These are phyloP conservation scores for Didymosphaeria variabile DNA, from an alignment of 2,329 filamentous ascomycete genomes.

Conservation along the genomic window DNA sequence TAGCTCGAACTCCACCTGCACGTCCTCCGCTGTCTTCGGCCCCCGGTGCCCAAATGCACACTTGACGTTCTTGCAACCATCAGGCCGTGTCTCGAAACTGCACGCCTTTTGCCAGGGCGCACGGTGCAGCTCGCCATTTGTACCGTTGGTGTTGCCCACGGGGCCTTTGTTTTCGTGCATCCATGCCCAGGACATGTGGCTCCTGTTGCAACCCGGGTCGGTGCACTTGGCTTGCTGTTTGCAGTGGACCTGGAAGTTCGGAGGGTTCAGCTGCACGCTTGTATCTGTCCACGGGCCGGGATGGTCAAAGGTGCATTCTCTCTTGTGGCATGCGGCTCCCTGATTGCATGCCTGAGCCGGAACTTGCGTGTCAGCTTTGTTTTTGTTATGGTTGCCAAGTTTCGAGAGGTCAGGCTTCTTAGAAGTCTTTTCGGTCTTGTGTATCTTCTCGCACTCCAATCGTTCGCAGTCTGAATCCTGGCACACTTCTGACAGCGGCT, in stretches of 20 bases:
- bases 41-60: slow-evolving; percentile 12
- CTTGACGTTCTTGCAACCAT: slow-evolving; percentile 1
- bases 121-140: neutral
- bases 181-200: neutral
- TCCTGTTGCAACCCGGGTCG: neutral
- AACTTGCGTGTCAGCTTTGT: neutral
- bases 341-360: neutral
- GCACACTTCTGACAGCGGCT: neutral
- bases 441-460: neutral
- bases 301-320: neutral
- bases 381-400: neutral
- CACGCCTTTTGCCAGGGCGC: slow-evolving; percentile 9
- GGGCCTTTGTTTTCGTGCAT: slow-evolving; percentile 1
- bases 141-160: neutral
- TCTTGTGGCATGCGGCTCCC: neutral
- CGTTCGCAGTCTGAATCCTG: neutral
- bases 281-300: slow-evolving; percentile 2
- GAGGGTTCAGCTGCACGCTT: neutral
- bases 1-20: neutral
- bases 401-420: neutral
- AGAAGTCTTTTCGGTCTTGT: neutral
- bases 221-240: neutral
- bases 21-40: slow-evolving; percentile 3
- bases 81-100: neutral
- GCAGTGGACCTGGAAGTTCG: neutral